phyloP scores from a whole-genome alignment of 148 eudicot species.

The Silene conica region DNA sequence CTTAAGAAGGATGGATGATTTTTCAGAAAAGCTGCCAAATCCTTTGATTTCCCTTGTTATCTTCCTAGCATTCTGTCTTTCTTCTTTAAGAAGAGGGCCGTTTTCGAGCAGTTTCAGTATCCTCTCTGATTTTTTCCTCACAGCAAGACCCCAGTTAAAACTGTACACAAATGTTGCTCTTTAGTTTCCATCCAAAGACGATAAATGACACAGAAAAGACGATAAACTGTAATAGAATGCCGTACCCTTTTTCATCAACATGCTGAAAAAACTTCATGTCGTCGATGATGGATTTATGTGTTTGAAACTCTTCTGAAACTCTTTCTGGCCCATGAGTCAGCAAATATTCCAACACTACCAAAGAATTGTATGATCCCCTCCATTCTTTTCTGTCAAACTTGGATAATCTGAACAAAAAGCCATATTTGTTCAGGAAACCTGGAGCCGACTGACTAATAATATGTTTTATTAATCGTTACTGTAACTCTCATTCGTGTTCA shows the following conservation, averaged over 20 bases:
- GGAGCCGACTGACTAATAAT: too few species aligned
- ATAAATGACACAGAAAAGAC: not conserved
- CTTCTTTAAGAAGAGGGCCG: slow-evolving; percentile 64
- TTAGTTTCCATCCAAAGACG: not conserved
- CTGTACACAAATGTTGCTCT: slow-evolving; percentile 31
- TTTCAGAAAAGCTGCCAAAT: slow-evolving; percentile 71
- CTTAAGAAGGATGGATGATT: slow-evolving; percentile 18
- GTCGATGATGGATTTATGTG: slow-evolving; percentile 42
- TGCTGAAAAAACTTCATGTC: slow-evolving; percentile 67
- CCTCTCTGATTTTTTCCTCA: slow-evolving; percentile 70
- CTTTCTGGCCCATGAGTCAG: slow-evolving; percentile 94
- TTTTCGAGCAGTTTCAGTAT: slow-evolving; percentile 58
- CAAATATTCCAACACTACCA: slow-evolving; percentile 69
- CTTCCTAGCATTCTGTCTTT: slow-evolving; percentile 64
- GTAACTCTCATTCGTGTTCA: too few species aligned
- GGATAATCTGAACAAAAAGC: slow-evolving; percentile 42
- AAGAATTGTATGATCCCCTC: slow-evolving; percentile 76
- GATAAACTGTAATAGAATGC: too few species aligned
- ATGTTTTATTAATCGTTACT: too few species aligned
- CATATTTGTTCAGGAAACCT: not conserved
- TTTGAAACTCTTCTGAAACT: slow-evolving; percentile 70
- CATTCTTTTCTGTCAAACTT: slow-evolving; percentile 68
- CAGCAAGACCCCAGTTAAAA: slow-evolving; percentile 85
- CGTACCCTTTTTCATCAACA: slow-evolving; percentile 83
- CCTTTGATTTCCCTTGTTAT: slow-evolving; percentile 79